Evolutionary conservation across 2,329 filamentous ascomycete genomes (phyloP).

Genomic region (Aureobasidium sp.): DNA sequence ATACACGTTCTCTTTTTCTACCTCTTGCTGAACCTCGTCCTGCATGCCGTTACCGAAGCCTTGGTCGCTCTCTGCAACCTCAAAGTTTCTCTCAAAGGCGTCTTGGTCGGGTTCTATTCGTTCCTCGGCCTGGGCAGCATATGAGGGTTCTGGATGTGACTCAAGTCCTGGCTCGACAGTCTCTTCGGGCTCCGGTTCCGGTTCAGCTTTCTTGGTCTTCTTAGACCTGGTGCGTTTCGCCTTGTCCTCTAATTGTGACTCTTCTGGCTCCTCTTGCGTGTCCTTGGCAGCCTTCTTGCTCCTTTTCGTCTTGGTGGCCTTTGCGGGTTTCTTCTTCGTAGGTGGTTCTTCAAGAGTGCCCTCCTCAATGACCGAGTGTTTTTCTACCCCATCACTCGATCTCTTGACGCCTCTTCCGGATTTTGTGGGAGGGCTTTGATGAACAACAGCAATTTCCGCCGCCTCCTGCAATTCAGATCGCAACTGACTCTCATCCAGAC

Average conservation of each 20-base stretch:
- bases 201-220: constrained; percentile 15
- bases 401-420: constrained; percentile 31
- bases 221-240: constrained; percentile 14
- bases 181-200: constrained; percentile 22
- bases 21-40: background rate
- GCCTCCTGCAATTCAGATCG: constrained; percentile 23
- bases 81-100: constrained; percentile 43
- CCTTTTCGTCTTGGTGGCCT: constrained; percentile 19
- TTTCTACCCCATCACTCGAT: constrained; percentile 31
- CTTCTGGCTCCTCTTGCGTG: constrained; percentile 17
- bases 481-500: constrained; percentile 25
- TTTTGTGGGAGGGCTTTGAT: constrained; percentile 25
- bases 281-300: constrained; percentile 21
- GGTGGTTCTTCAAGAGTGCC: constrained; percentile 7
- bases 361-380: background rate
- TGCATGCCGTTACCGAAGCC: constrained; percentile 3
- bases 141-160: constrained; percentile 29
- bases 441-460: constrained; percentile 24
- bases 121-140: constrained; percentile 34
- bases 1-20: constrained; percentile 1
- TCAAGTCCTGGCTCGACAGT: constrained; percentile 41
- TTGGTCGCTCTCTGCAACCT: constrained; percentile 2
- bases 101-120: constrained; percentile 31
- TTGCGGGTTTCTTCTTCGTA: constrained; percentile 18
- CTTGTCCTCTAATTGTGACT: constrained; percentile 14